A percentile compares a stretch with the other conserved stretches of the same genome.
phyloP scores from a whole-genome alignment of 2,329 filamentous ascomycete species.

The Aspergillus chevalieri region DNA sequence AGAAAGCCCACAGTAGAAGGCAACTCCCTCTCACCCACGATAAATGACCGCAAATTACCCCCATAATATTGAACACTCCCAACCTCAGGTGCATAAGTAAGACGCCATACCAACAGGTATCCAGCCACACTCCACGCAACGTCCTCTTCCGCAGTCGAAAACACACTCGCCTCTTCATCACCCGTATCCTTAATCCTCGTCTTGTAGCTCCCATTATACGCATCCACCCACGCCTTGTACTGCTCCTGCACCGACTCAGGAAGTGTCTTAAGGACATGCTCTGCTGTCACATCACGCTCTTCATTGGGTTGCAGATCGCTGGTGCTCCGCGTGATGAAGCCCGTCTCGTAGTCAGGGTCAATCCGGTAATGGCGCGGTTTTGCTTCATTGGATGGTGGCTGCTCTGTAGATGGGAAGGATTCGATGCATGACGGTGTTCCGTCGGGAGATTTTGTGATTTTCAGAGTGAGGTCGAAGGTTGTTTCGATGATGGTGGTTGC shows the following conservation, averaged over 20 bases:
- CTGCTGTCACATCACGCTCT: slow-evolving; percentile 1
- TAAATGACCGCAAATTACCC: slow-evolving; percentile 2
- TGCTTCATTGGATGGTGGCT: background rate
- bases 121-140: slow-evolving; percentile 16
- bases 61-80: slow-evolving; percentile 3
- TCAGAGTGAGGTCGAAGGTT: slow-evolving; percentile 9
- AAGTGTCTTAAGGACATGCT: slow-evolving; percentile 5
- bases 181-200: slow-evolving; percentile 4
- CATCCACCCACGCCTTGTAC: slow-evolving; percentile 14
- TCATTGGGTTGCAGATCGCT: slow-evolving; percentile 6
- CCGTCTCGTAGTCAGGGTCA: slow-evolving; percentile 13
- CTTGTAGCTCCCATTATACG: slow-evolving; percentile 9
- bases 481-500: slow-evolving; percentile 6
- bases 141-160: slow-evolving; percentile 8
- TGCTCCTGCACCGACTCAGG: slow-evolving; percentile 6
- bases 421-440: slow-evolving; percentile 3
- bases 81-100: slow-evolving; percentile 9
- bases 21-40: slow-evolving; percentile 4
- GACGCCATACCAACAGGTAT: slow-evolving; percentile 17
- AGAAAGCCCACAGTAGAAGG: slow-evolving; percentile 4
- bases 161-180: slow-evolving; percentile 6
- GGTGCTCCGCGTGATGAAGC: slow-evolving; percentile 11
- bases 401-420: background rate
- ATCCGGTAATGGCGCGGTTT: slow-evolving; percentile 12
- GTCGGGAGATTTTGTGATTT: slow-evolving; percentile 3